Conservation (phyloP, 176 grass and related monocot genomes). For the Olyra latifolia region DNA sequence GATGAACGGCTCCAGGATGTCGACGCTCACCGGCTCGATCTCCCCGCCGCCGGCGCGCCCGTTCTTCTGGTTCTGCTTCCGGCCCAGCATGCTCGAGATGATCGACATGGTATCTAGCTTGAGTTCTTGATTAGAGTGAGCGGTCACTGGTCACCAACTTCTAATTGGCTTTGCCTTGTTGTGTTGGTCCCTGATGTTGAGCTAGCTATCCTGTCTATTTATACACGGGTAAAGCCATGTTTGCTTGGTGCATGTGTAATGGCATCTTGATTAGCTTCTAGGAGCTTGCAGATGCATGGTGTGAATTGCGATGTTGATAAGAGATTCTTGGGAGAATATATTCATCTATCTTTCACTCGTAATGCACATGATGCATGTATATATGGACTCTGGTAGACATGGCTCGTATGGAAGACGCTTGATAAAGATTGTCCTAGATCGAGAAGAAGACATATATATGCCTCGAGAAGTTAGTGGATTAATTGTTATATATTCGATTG, state of each 20-base stretch:
- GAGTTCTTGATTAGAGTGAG: background rate
- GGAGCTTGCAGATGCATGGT: constrained; percentile 17
- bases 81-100: constrained; percentile 45
- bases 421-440: background rate
- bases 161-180: background rate
- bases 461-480: background rate
- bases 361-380: too few relatives aligned
- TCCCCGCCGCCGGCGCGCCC: background rate
- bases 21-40: constrained; percentile 27
- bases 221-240: background rate
- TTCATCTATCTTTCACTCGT: background rate
- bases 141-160: background rate
- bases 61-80: constrained; percentile 19
- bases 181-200: background rate
- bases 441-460: too few relatives aligned
- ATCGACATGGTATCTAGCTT: constrained; percentile 38
- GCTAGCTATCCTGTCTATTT: background rate
- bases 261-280: constrained; percentile 9
- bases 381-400: background rate
- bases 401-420: background rate
- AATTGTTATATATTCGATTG: constrained; percentile 38
- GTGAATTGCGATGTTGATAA: background rate
- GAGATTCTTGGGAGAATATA: background rate
- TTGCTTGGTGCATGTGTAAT: background rate
- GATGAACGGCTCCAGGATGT: constrained; percentile 38